Conservation (phyloP, 106 monocot genomes). For the Dendrobium officinale region DNA sequence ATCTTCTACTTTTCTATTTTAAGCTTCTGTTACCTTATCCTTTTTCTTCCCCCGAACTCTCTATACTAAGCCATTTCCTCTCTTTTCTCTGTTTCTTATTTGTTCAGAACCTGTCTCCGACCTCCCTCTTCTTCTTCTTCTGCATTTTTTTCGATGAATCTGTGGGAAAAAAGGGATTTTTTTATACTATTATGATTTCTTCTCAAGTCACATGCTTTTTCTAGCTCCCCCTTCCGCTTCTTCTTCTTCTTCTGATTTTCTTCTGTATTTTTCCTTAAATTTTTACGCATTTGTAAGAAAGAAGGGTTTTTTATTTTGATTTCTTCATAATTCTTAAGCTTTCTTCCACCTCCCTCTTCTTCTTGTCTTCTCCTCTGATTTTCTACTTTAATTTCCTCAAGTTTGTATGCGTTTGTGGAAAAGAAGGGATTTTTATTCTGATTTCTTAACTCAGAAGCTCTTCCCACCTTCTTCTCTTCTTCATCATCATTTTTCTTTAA, state of each 20-base stretch:
- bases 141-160: no score
- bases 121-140: neutral
- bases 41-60: neutral
- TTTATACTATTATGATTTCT: no score
- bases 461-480: no score
- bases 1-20: neutral
- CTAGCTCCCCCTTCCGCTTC: no score
- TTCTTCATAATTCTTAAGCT: neutral
- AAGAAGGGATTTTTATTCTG: neutral
- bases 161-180: no score
- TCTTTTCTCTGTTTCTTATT: neutral
- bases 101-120: neutral
- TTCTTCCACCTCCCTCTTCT: neutral
- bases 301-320: neutral
- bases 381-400: neutral
- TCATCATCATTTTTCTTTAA: no score
- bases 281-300: neutral
- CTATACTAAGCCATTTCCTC: neutral
- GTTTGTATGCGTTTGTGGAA: neutral
- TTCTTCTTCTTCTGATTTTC: neutral
- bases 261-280: neutral
- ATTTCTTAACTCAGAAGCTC: neutral
- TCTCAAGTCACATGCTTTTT: no score
- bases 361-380: neutral
- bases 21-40: neutral